Evolutionary conservation across 2,329 filamentous ascomycete genomes (phyloP).

Genomic region (Malbranchea cinnamomea): DNA sequence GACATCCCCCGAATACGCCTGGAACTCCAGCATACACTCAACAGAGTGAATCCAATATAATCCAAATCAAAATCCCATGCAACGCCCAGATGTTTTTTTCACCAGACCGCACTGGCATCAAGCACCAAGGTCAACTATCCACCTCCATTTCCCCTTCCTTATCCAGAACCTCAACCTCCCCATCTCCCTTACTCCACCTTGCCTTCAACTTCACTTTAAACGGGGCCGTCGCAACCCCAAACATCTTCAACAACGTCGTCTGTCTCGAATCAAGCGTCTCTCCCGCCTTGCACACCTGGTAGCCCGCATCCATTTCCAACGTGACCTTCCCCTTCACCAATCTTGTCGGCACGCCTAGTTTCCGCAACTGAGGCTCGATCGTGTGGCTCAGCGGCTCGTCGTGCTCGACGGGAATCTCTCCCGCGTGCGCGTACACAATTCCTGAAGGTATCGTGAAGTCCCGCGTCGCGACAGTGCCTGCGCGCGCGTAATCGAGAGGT

Average conservation of each 20-base stretch:
- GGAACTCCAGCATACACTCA: too few relatives aligned
- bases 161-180: constrained; percentile 26
- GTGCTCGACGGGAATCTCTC: constrained; percentile 63
- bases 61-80: too few relatives aligned
- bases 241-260: constrained; percentile 85
- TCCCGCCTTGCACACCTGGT: constrained; percentile 71
- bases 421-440: constrained; percentile 62
- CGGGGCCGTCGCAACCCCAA: constrained; percentile 78
- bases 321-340: constrained; percentile 80
- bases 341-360: constrained; percentile 76
- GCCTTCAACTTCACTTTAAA: constrained; percentile 72
- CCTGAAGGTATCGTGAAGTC: constrained; percentile 70
- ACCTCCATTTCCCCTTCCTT: constrained; percentile 28
- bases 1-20: too few relatives aligned
- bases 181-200: constrained; percentile 33
- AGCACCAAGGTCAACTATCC: constrained; percentile 16
- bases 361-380: constrained; percentile 78
- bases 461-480: constrained; percentile 60
- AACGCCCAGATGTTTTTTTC: constrained; percentile 10
- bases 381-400: constrained; percentile 80
- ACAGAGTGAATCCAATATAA: too few relatives aligned
- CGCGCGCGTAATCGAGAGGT: constrained; percentile 80
- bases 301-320: constrained; percentile 47
- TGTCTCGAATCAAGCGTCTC: constrained; percentile 78
- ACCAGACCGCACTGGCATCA: not conserved